Evolutionary conservation across 2,329 filamentous ascomycete genomes (phyloP), one percentile per base, ranked within the genome.

Genomic region (Hymenoscyphus infarciens): DNA sequence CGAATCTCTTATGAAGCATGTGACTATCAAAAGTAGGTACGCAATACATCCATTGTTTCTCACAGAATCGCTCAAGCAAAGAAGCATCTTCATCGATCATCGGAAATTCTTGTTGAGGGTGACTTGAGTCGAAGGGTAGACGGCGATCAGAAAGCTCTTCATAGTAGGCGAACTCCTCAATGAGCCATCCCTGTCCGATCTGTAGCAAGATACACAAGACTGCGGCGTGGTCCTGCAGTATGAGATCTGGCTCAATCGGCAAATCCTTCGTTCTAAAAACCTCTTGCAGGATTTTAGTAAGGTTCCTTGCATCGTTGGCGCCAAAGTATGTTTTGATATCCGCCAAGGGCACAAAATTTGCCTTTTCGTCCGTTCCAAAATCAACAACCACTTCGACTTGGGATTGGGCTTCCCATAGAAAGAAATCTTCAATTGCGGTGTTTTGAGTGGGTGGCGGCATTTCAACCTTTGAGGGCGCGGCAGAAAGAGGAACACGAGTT

Each of bases 31-130:
- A 69, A 7, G 61, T 56, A 1, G 69, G 63, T 8, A 69, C 68
- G 59, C 71, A 75, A 53, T 71, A 73, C 57, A 60, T 68, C 63
- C 69, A 70, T 63, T 75, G 73, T 31, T 65, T 61, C 31, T 71
- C 63, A 52, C 69, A 71, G 62, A 75, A 75, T 6, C 60, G n/a
- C 16, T 63, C 33, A 11, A 72, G 65, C 53, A 73, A 70, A 11
- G 59, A 57, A 52, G 57, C 59, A 45, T 67, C 63, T 29, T 63
- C 55, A 11, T 38, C 33, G 7, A 59, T 60, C 6, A 49, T 53
- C 33, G 69, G 67, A 54, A 71, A 71, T 10, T 65, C 61, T 39
- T 25, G 29, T 33, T 68, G 69, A 52, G 64, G 63, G 15, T 57
- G 53, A 29, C 16, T 58, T 19, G 56, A 25, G 29, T 70, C 68